Base-by-base conservation (phyloP, 495 filamentous ascomycete genomes). In the Usnea hakonensis region DNA sequence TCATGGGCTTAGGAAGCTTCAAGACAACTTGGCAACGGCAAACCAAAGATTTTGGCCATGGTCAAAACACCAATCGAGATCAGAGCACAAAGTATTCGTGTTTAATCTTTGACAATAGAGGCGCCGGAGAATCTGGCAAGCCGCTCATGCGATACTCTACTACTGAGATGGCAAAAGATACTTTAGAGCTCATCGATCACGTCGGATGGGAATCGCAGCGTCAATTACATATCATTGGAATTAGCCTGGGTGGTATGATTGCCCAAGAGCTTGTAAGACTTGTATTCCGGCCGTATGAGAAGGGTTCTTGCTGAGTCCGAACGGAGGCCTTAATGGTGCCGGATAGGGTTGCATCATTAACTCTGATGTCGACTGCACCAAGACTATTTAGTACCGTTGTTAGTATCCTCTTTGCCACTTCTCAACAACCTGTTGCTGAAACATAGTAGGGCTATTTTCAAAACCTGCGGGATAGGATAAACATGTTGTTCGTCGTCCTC, bases 181-280 rank as follows among this genome's bases (percentile, higher is more conserved):
- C 81, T 36, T 56, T 88, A 58, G 90, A 92, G 65, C 70, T 93
- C 21, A 70, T 88, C 52, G 79, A 88, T 59, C 79, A 87, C 65
- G 64, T 91, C 38, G 82, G 82, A 40, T 92, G 88, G 86, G 89
- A 84, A 8, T 72, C 74, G 10, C 57, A 70, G 56, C 79, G 85
- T 38, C 72, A 79, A 52, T 64, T 95, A 8, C 82, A 95, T 72
- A 70, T 94, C 32, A 76, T 90, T 54, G 90, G 90, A 48, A 81
- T 89, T 36, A 86, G 83, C 50, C 85, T 92, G 75, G 88, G 88
- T 60, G 89, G 91, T 65, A 95, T 95, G 90, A 94, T 95, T 69
- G 85, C 87, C 17, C 90, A 95, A 74, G 90, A 95, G 72, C 67
- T 90, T 44, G 81, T 83, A 74, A 58, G 73, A 4, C 2, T 19